Percentiles rank a stretch among this genome's conserved stretches.
Conservation (phyloP, 2,329 filamentous ascomycete genomes). For the Cladosporium sp. region DNA sequence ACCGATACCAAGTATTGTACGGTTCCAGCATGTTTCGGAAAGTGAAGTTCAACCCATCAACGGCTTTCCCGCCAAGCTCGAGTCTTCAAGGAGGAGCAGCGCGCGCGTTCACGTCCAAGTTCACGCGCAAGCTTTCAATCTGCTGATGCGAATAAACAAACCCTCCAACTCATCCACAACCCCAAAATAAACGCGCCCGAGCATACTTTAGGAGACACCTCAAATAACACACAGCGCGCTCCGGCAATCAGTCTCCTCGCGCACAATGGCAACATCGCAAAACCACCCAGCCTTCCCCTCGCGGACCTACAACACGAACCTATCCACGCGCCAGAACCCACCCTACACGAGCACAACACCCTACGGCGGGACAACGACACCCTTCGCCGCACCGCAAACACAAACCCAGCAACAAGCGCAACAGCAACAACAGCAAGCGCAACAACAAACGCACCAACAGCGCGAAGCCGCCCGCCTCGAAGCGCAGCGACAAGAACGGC, state of each 20-base stretch:
- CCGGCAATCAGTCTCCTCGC: not conserved
- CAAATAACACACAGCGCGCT: too few species aligned
- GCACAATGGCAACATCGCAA: constrained; percentile 47
- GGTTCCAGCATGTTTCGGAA: too few species aligned
- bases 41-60: too few species aligned
- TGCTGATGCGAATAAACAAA: not conserved
- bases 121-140: too few species aligned
- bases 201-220: too few species aligned
- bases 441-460: constrained; percentile 33
- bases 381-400: constrained; percentile 27
- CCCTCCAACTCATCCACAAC: not conserved
- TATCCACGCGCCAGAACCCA: constrained; percentile 36
- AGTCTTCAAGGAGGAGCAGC: too few species aligned
- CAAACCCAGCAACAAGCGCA: constrained; percentile 24
- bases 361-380: constrained; percentile 23
- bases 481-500: constrained; percentile 24
- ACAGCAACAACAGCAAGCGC: constrained; percentile 6
- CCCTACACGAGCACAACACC: constrained; percentile 31
- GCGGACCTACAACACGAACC: constrained; percentile 49
- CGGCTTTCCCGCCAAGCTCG: too few species aligned
- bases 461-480: constrained; percentile 31
- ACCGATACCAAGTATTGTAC: too few species aligned
- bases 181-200: not conserved
- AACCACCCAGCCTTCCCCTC: constrained; percentile 51
- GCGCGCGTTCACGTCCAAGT: too few species aligned